Base-by-base conservation (phyloP, 768 basidiomycete genomes). In the Trametes punicea region DNA sequence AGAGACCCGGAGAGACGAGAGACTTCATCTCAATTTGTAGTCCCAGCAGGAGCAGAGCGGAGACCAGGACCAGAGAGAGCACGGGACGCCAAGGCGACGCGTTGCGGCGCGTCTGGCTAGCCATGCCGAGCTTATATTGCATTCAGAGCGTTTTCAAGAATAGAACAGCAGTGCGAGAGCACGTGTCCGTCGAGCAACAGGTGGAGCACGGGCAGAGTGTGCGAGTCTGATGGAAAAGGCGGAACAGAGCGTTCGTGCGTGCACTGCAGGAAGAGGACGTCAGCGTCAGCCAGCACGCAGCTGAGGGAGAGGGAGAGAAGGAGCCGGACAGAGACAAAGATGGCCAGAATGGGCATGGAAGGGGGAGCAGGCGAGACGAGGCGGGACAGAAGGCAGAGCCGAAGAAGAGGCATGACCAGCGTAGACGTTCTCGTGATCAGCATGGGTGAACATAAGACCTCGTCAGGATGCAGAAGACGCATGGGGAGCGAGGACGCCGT, bases 331-430 rank as follows among this genome's bases (percentile, higher is more conserved):
- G 13, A 8, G 26, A 27, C n/a, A n/a, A 23, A 27, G 42, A 45
- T 33, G 31, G 18, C 7, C 21, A 34, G 33, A 13, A n/a, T 11
- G 23, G 10, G 44, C 9, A 38, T 29, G 52, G 52, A 54, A 54
- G 18, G 13, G 26, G 42, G 39, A 54, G 44, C 23, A n/a, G 20
- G 34, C 44, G 26, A 46, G 25, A 10, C 44, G 15, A 3, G 26
- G 26, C n/a, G 18, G n/a, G 44, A 13, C 3, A n/a, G 21, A 25
- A 26, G 10, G n/a, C 16, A n/a, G 18, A 20, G 13, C 30, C 33
- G 40, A 20, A 45, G 44, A 53, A 36, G 33, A 15, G n/a, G 44
- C 51, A 53, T 53, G 42, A 46, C 51, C 51, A 10, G 20, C 20
- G 21, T 6, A 25, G 5, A 10, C 10, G 41, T 25, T 10, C 11